Conservation (phyloP, 805 yeast species). For the Candida parachauliodes region DNA sequence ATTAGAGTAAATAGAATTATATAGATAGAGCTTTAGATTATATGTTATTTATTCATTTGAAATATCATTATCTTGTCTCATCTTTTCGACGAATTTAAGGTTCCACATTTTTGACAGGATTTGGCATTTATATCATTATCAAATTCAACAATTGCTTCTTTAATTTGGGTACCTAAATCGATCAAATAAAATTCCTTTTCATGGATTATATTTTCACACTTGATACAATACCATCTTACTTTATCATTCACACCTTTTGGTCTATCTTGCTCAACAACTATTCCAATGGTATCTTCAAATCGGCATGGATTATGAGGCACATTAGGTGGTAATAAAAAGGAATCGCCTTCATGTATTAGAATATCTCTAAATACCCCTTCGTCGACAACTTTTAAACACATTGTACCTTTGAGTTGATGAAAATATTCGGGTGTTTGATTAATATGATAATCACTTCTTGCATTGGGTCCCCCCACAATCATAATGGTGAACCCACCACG, state of each 20-base stretch:
- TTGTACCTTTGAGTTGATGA: constrained; percentile 79
- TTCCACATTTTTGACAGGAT: constrained; percentile 74
- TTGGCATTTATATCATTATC: constrained; percentile 60
- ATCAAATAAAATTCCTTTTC: constrained; percentile 69
- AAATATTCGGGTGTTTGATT: constrained; percentile 96
- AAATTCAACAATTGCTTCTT: constrained; percentile 70
- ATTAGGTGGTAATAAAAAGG: constrained; percentile 81
- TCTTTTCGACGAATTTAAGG: constrained; percentile 51
- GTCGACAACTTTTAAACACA: constrained; percentile 77
- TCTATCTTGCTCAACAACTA: constrained; percentile 90
- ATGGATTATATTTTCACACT: constrained; percentile 61
- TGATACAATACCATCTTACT: constrained; percentile 83
- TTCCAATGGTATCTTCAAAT: constrained; percentile 79
- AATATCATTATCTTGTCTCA: background rate
- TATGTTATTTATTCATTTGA: too few species aligned
- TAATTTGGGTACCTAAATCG: constrained; percentile 89
- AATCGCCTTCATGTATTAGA: constrained; percentile 76
- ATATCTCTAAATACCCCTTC: constrained; percentile 71
- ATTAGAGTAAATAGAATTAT: constrained; percentile 6
- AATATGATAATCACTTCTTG: constrained; percentile 87
- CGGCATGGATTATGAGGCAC: constrained; percentile 89
- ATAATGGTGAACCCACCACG: constrained; percentile 90
- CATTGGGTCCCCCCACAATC: constrained; percentile 97
- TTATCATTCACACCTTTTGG: constrained; percentile 68
- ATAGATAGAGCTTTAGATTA: too few species aligned